These are phyloP conservation scores for Bertia moriformis DNA, from an alignment of 2,329 filamentous ascomycete species.

Conservation along the genomic window DNA sequence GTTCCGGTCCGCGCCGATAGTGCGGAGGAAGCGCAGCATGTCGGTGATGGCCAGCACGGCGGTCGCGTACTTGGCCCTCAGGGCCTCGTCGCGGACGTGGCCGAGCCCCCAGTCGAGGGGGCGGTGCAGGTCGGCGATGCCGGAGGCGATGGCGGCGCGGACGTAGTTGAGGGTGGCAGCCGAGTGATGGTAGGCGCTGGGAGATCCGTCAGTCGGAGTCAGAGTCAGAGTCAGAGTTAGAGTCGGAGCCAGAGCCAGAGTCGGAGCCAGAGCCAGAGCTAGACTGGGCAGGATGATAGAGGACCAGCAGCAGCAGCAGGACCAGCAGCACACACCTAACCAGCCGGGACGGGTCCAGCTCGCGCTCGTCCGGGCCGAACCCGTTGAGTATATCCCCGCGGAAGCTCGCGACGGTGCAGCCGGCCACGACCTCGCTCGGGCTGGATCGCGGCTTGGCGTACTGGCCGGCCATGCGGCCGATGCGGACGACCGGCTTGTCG, in stretches of 20 bases:
- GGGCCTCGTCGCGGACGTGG: conserved; percentile 69
- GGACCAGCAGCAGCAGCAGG: no score
- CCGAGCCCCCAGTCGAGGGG: conserved; percentile 90
- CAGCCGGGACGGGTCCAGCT: conserved; percentile 68
- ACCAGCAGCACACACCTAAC: conserved; percentile 36
- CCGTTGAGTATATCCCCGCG: conserved; percentile 92
- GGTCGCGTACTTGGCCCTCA: conserved; percentile 72
- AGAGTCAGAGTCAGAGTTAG: no score
- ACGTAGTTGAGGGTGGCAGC: conserved; percentile 90
- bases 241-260: no score
- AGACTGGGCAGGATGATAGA: not conserved
- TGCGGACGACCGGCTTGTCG: conserved; percentile 71
- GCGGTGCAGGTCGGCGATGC: conserved; percentile 84
- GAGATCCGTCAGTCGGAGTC: conserved; percentile 2
- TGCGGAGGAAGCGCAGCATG: conserved; percentile 84
- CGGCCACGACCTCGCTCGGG: conserved; percentile 68
- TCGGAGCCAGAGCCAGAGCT: no score
- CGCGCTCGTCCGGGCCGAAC: conserved; percentile 59
- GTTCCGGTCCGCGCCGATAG: conserved; percentile 76
- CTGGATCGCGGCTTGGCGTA: conserved; percentile 92
- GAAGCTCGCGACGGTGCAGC: conserved; percentile 74
- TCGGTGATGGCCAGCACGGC: conserved; percentile 82
- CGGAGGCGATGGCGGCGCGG: conserved; percentile 66
- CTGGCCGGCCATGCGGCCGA: conserved; percentile 91
- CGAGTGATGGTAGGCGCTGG: conserved; percentile 83